Evolutionary conservation across 306 rosid genomes (phyloP).

Genomic region (Castanospermum australe): DNA sequence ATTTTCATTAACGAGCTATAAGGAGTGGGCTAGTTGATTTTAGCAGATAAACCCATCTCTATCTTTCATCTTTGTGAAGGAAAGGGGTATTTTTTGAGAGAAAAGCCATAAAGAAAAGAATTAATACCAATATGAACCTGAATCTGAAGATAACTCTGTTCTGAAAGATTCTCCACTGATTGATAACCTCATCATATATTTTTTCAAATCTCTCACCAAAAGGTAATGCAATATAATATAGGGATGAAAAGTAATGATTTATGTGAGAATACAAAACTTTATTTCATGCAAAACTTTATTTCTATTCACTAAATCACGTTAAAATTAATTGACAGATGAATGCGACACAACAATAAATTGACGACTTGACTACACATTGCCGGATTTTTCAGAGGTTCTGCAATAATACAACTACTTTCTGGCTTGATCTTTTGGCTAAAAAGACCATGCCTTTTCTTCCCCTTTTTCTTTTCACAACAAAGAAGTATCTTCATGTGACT

Average conservation of each 20-base stretch:
- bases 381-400: neutral
- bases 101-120: neutral
- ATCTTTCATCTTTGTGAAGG: neutral
- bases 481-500: conserved; percentile 14
- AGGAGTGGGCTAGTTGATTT: neutral
- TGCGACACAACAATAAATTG: conserved; percentile 20
- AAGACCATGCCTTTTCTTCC: neutral
- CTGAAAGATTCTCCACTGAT: neutral
- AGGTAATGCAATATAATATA: neutral
- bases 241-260: neutral
- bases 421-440: neutral
- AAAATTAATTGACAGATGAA: neutral
- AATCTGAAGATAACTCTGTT: neutral
- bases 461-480: neutral
- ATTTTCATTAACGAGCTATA: neutral
- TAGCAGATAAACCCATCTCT: neutral
- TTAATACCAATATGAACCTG: neutral
- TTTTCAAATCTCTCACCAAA: neutral
- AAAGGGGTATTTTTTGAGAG: neutral
- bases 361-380: conserved; percentile 16
- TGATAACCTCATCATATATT: neutral
- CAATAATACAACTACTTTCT: neutral
- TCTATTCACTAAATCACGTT: neutral
- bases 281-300: neutral
- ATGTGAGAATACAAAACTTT: neutral